Percentiles rank a stretch among this genome's conserved stretches.
Evolutionary conservation across 352 stramenopile genomes (phyloP).

Genomic region (Poterioochromonas sp.): DNA sequence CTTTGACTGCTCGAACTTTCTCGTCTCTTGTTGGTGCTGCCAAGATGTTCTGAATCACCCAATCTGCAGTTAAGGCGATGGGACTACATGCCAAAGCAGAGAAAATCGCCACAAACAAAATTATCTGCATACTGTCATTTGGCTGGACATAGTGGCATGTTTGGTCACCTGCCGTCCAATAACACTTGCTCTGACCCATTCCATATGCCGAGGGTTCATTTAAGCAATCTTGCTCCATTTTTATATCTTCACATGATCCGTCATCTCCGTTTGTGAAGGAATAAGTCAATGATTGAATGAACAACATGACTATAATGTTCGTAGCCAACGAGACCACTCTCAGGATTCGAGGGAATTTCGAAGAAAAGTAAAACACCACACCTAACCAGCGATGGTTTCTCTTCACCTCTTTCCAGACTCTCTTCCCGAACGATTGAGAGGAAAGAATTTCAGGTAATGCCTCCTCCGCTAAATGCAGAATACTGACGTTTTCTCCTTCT

Average conservation of each 20-base stretch:
- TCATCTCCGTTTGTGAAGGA: neutral
- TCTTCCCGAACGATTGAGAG: neutral
- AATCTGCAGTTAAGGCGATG: neutral
- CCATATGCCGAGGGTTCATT: neutral
- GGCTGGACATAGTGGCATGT: neutral
- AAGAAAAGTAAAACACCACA: conserved; percentile 7
- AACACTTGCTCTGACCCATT: neutral
- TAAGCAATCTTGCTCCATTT: neutral
- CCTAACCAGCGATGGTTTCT: conserved; percentile 4
- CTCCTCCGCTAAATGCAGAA: neutral
- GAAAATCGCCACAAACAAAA: conserved; percentile 10
- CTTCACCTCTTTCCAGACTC: neutral
- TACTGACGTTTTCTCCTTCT: neutral
- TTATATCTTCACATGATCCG: neutral
- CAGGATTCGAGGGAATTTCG: neutral
- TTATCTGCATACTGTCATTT: neutral
- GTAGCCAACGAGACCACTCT: neutral
- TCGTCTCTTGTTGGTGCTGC: neutral
- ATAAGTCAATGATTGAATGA: conserved; percentile 14
- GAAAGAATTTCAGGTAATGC: neutral
- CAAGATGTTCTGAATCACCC: neutral
- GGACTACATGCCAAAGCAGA: neutral
- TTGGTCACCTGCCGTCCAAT: neutral
- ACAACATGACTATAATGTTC: conserved; percentile 19
- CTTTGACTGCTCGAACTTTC: too few species aligned